These are phyloP conservation scores for Amborella trichopoda DNA, from an alignment of 164 flowering plant genomes.

Conservation along the genomic window DNA sequence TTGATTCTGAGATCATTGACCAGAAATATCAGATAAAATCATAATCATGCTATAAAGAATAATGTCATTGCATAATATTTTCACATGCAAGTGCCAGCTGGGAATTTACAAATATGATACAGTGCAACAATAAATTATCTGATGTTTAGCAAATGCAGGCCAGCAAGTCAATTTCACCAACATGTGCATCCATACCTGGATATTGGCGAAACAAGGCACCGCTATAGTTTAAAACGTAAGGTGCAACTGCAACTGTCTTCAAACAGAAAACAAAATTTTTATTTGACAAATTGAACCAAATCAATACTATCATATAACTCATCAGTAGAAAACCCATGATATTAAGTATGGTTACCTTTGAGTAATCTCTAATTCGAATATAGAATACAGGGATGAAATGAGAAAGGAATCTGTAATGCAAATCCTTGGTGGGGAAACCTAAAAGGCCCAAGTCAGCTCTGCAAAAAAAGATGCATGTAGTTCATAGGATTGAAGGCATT, in stretches of 20 bases:
- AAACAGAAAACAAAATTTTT: conserved; percentile 6
- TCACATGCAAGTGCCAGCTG: no score
- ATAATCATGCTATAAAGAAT: no score
- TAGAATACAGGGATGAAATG: conserved; percentile 84
- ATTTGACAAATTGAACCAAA: conserved; percentile 8
- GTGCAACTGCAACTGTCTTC: conserved; percentile 96
- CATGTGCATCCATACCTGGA: conserved; percentile 77
- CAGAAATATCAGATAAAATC: no score
- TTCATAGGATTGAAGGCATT: no score
- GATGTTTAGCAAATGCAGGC: no score
- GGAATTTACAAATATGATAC: no score
- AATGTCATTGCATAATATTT: no score
- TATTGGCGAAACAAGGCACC: conserved; percentile 97
- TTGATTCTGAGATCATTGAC: no score
- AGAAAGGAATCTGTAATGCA: conserved; percentile 91
- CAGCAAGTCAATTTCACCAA: no score
- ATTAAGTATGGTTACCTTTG: conserved; percentile 54
- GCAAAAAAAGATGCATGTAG: conserved; percentile 15
- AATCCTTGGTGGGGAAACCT: conserved; percentile 82
- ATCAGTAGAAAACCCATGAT: no score
- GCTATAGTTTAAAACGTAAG: conserved; percentile 72
- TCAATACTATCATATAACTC: no score
- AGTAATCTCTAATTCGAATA: conserved; percentile 85
- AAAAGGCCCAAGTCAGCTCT: conserved; percentile 91
- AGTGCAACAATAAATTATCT: no score